Evolutionary conservation across 2,329 filamentous ascomycete species (phyloP), one percentile per base, ranked within the genome.

Genomic region (Aphanocladium album): DNA sequence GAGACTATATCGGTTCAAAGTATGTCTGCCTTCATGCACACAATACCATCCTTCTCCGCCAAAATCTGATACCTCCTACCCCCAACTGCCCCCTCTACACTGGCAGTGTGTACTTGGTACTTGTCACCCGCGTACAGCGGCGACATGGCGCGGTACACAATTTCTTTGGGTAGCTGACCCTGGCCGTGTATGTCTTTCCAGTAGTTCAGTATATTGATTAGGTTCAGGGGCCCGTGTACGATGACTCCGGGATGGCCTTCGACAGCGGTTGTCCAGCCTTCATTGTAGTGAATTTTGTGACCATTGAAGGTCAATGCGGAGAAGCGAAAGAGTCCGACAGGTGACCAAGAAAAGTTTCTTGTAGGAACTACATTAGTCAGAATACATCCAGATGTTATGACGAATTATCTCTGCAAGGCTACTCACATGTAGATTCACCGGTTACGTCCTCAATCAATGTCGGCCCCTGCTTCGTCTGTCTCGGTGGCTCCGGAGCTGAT

Each of bases 281-380:
- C 80, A 68, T 92, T 89, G 66, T 93, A 88, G 72, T 96, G 92
- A 59, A 96, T 96, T 65, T 85, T 87, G 72, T 96, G 92, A 0
- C 85, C 90, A 70, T 96, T 96, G 77, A 92, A 92, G 0, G 90
- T 96, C 45, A 96, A 76, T 0, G 90, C 90, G 0, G 89, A 92
- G 77, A 92, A 96, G 19, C 90, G 85, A 74, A 95, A 96, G 1
- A 96, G 80, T 1, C 75, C 77, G 0, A 77, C 74, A 0, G 78
- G 73, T 0, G 80, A 82, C 78, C 77, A 81, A 21, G 67, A 66
- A 5, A 80, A 57, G 16, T 70, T 68, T 11, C 78, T 52, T 45
- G 17, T 54, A 16, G 43, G 21, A 37, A 49, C 46, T 55, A 30
- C 17, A 16, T 30, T 9, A 33, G 30, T 55, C 16, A 59, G 45